Conservation (phyloP, 495 filamentous ascomycete genomes). For the Talaromyces borbonicus region DNA sequence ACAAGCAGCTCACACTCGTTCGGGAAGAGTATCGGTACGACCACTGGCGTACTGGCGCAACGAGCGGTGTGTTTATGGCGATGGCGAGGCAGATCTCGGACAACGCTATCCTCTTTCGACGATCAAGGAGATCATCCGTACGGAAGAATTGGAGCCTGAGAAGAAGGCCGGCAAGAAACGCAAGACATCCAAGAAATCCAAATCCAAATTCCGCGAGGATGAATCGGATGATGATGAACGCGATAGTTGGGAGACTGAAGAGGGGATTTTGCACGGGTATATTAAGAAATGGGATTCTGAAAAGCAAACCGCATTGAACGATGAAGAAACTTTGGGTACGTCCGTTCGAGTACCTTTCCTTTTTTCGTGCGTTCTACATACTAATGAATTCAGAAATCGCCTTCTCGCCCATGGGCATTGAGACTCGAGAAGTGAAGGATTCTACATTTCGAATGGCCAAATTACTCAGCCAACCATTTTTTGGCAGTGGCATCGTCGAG, state of each 20-base stretch:
- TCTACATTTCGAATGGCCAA: constrained; percentile 79
- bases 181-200: constrained; percentile 24
- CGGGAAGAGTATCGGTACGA: constrained; percentile 50
- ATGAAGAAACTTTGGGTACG: constrained; percentile 48
- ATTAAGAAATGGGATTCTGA: constrained; percentile 48
- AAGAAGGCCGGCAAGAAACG: constrained; percentile 25
- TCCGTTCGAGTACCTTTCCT: constrained; percentile 1
- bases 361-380: not conserved
- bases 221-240: constrained; percentile 37
- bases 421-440: constrained; percentile 62
- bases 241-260: constrained; percentile 52
- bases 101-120: constrained; percentile 48
- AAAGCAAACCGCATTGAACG: constrained; percentile 41
- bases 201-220: constrained; percentile 21
- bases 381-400: constrained; percentile 49
- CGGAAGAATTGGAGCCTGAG: constrained; percentile 48
- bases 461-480: constrained; percentile 70
- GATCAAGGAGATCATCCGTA: constrained; percentile 67
- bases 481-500: constrained; percentile 82
- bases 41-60: constrained; percentile 85
- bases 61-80: constrained; percentile 62
- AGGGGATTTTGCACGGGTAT: constrained; percentile 47
- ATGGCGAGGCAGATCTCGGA: constrained; percentile 42
- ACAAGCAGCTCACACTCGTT: constrained; percentile 40
- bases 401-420: constrained; percentile 62